Conservation (phyloP, 1,284 basidiomycete genomes). For the Melampsora americana region DNA sequence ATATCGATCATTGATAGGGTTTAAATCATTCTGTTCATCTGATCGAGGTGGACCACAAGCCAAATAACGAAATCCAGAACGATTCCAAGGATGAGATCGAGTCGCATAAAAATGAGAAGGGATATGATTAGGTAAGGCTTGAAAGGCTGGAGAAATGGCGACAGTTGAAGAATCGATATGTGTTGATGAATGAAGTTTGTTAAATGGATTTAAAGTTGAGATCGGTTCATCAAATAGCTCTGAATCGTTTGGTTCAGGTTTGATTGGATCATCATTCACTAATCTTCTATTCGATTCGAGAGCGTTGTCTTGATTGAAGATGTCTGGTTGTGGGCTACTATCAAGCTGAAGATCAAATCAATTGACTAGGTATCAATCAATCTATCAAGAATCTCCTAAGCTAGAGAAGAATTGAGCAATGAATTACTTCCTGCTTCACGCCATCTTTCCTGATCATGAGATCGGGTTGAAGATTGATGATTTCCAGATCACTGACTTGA, state of each 20-base stretch:
- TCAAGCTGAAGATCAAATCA: background rate
- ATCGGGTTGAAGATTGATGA: background rate
- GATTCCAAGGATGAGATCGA: constrained; percentile 40
- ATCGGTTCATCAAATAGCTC: background rate
- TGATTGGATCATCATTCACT: background rate
- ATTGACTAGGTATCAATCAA: constrained; percentile 3
- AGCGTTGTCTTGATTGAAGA: no score
- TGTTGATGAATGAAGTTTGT: constrained; percentile 1
- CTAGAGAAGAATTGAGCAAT: background rate
- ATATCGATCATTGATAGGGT: background rate
- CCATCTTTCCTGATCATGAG: background rate
- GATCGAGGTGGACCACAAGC: constrained; percentile 66
- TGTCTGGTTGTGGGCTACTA: background rate
- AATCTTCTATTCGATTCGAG: background rate
- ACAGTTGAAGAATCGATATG: constrained; percentile 31
- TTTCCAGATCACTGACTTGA: background rate
- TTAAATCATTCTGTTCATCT: constrained; percentile 1
- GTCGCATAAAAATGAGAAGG: constrained; percentile 33
- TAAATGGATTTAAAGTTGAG: background rate
- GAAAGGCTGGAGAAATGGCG: constrained; percentile 37
- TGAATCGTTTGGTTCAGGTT: background rate
- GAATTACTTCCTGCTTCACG: constrained; percentile 9
- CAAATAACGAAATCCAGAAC: constrained; percentile 65
- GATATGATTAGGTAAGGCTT: constrained; percentile 22
- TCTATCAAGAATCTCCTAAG: background rate